These are phyloP conservation scores for Backusella westeae DNA, from an alignment of 192 early-diverging fungal genomes.

Conservation along the genomic window DNA sequence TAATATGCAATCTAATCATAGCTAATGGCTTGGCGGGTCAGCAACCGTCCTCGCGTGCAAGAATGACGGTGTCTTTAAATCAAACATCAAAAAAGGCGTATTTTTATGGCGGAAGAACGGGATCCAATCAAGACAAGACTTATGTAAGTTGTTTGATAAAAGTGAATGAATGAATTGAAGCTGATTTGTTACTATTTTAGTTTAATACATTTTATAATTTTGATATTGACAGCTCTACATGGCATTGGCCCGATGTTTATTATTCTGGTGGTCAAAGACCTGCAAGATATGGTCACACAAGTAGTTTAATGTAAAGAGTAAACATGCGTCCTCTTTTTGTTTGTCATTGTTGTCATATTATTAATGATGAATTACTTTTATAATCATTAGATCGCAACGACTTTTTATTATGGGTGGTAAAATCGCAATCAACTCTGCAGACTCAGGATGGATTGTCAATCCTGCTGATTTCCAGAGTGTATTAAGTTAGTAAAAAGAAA, in stretches of 20 bases:
- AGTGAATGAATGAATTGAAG: background rate
- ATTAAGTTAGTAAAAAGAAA: slow-evolving; percentile 8
- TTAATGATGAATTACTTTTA: background rate
- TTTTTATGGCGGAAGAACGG: slow-evolving; percentile 22
- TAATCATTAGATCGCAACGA: background rate
- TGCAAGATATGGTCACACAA: slow-evolving; percentile 19
- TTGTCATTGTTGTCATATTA: background rate
- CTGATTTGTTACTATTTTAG: background rate
- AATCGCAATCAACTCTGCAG: background rate
- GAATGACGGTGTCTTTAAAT: slow-evolving; percentile 14
- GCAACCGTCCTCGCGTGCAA: background rate
- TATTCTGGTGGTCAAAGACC: slow-evolving; percentile 17
- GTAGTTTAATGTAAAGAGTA: slow-evolving; percentile 19
- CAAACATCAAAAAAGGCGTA: slow-evolving; percentile 7
- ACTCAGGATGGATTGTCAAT: background rate
- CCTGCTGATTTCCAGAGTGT: slow-evolving; percentile 18
- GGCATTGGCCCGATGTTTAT: slow-evolving; percentile 20
- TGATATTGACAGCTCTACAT: slow-evolving; percentile 7
- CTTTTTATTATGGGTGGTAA: slow-evolving; percentile 23
- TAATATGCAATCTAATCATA: background rate
- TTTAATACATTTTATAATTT: slow-evolving; percentile 22
- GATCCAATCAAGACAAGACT: background rate
- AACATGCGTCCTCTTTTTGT: slow-evolving; percentile 2
- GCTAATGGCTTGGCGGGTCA: background rate
- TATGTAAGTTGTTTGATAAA: background rate